A percentile compares a stretch with the other conserved stretches of the same genome.
Evolutionary conservation across 1,284 basidiomycete species (phyloP).

Genomic region (Lentinula novae-zelandiae): DNA sequence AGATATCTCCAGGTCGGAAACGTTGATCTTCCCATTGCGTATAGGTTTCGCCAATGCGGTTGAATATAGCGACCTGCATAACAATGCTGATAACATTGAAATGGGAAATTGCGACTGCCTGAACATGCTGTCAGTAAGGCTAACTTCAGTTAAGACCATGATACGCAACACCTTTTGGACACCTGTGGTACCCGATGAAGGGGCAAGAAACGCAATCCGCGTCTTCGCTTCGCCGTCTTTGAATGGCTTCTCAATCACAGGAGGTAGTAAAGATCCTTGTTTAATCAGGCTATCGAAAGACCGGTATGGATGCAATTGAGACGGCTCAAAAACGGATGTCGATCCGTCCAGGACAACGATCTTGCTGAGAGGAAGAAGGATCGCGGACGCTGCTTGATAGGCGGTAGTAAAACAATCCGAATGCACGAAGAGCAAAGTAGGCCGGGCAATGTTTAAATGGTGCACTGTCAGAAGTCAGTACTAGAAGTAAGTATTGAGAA

Average conservation of each 20-base stretch:
- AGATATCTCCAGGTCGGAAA: constrained; percentile 21
- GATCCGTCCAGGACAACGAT: constrained; percentile 16
- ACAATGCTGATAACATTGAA: constrained; percentile 23
- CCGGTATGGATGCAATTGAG: background rate
- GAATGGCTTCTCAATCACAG: constrained; percentile 14
- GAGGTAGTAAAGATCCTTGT: constrained; percentile 12
- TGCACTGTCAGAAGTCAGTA: constrained; percentile 14
- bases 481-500: background rate
- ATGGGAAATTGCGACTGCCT: constrained; percentile 22
- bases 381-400: constrained; percentile 13
- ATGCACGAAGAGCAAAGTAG: constrained; percentile 18
- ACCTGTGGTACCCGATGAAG: constrained; percentile 22
- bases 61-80: constrained; percentile 20
- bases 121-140: background rate
- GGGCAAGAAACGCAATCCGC: constrained; percentile 19
- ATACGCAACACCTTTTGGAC: constrained; percentile 18
- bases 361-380: constrained; percentile 13
- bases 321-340: background rate
- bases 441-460: constrained; percentile 19
- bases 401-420: constrained; percentile 16
- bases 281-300: constrained; percentile 16
- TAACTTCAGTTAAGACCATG: background rate
- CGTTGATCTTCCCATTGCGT: constrained; percentile 16
- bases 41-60: constrained; percentile 20
- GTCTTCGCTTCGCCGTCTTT: constrained; percentile 18